phyloP scores from a whole-genome alignment of 768 basidiomycete genomes.

The Mycena floridula region DNA sequence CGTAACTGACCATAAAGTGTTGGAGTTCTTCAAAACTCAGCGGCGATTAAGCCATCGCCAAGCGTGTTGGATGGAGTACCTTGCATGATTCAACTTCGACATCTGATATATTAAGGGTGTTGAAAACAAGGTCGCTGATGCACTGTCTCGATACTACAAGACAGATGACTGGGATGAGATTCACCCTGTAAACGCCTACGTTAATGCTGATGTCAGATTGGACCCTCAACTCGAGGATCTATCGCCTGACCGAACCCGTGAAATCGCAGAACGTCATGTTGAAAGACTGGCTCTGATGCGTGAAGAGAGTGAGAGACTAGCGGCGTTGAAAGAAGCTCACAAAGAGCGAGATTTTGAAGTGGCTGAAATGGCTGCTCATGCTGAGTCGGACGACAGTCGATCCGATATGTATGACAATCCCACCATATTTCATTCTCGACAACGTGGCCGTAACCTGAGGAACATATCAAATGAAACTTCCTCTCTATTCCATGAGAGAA shows the following conservation, averaged over 20 bases:
- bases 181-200: conserved; percentile 2
- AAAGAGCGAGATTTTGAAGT: neutral
- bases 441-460: neutral
- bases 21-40: conserved; percentile 10
- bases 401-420: neutral
- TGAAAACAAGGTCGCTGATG: conserved; percentile 3
- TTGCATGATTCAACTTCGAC: conserved; percentile 12
- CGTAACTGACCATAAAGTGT: conserved; percentile 3
- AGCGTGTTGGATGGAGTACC: neutral
- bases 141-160: conserved; percentile 6
- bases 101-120: conserved; percentile 2
- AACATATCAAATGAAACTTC: neutral
- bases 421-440: neutral
- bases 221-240: conserved; percentile 4
- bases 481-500: neutral
- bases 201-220: conserved; percentile 5
- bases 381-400: neutral
- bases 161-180: neutral
- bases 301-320: no score
- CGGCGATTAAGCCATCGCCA: conserved; percentile 3
- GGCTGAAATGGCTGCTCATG: neutral
- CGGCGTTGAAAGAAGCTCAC: no score
- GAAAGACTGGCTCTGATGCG: no score
- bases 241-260: neutral
- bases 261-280: neutral